These are phyloP conservation scores for Lactarius indigo DNA, from an alignment of 768 basidiomycete genomes.

Conservation along the genomic window DNA sequence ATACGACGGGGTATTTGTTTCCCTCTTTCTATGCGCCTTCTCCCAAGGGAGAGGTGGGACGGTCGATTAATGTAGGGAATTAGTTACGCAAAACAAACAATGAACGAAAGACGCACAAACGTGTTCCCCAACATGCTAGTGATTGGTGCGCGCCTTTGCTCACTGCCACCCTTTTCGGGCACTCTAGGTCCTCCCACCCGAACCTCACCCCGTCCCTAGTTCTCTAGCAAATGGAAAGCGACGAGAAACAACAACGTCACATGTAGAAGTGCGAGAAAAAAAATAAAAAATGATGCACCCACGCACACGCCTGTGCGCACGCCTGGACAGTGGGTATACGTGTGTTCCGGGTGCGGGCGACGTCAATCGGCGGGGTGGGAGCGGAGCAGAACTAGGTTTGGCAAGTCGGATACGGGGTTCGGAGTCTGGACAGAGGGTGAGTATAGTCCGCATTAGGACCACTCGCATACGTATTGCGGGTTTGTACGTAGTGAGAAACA, in stretches of 20 bases:
- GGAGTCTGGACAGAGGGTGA: neutral
- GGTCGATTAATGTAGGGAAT: neutral
- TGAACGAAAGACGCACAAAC: neutral
- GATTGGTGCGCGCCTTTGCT: neutral
- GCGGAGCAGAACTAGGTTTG: constrained; percentile 2
- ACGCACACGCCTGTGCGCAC: constrained; percentile 5
- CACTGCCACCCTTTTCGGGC: neutral
- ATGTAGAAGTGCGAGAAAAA: neutral
- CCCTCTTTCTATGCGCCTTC: neutral
- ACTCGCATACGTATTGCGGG: neutral
- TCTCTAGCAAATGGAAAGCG: neutral
- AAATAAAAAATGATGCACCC: neutral
- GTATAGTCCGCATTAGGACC: neutral
- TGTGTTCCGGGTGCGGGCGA: neutral
- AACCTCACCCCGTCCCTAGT: neutral
- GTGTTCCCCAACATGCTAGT: neutral
- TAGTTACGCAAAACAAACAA: neutral
- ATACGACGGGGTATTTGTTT: neutral
- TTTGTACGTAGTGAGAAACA: neutral
- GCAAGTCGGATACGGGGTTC: constrained; percentile 13
- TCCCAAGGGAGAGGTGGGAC: neutral
- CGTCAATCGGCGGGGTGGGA: neutral
- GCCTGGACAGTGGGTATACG: neutral
- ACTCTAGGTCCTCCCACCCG: neutral
- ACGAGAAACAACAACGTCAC: neutral